Base-by-base conservation (phyloP, 805 yeast genomes). In the Lachancea sp. region DNA sequence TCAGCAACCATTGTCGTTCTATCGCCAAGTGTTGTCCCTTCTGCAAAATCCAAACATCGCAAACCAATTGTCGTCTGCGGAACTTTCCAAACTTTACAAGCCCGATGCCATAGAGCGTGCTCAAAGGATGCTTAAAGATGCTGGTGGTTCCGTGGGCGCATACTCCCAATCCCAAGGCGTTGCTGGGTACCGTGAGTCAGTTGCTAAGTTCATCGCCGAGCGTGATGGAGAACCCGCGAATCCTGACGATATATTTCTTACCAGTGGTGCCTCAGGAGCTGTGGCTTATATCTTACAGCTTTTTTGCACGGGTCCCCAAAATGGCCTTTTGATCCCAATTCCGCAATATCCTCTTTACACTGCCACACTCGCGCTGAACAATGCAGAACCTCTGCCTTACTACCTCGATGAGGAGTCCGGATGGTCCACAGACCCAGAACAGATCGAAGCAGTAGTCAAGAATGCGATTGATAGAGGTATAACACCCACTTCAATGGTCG, bases 331-430 rank as follows among this genome's bases (percentile, higher is more conserved):
- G 64, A 88, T 92, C 49, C 99, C 99, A 23, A 90, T 92, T 51
- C 99, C 99, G 11, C 98, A 92, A 67, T 92, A 92, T 60, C 99
- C 99, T 3, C 72, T 92, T 45, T 92, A 92, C 67, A 87, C 97
- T 3, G 98, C 98, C n/a, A 73, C 95, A 3, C 71, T 92, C 52
- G 82, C 96, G 2, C 70, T 94, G 55, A 83, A 83, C 57, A 77
- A 83, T 53, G 78, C 96, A 16, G 75, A 80, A 21, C 83, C 95
- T 8, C 71, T 92, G 35, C 95, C 96, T 13, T 92, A 92, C 65
- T 86, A 75, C 56, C 69, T 92, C 51, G 80, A 87, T 47, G 99
- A 92, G 67, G 64, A 71, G 26, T 69, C 78, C 25, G 74, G 78
- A 50, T 92, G 99, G 99, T 77, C 90, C 24, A 78, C 94, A 6